These are phyloP conservation scores for Amylostereum chailletii DNA, from an alignment of 1,284 basidiomycete genomes.

Conservation along the genomic window DNA sequence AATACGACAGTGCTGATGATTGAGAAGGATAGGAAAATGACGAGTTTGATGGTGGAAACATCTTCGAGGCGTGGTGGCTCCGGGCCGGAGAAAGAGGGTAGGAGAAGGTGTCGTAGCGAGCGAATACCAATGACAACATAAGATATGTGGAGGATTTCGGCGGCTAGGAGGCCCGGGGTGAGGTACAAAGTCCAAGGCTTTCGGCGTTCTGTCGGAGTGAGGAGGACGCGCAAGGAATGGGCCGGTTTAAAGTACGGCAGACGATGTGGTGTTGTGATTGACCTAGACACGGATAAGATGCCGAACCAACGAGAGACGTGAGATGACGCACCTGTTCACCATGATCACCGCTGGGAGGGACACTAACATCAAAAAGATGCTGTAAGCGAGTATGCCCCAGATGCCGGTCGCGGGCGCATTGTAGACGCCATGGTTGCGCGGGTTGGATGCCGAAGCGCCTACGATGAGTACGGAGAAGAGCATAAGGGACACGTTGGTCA, in stretches of 20 bases:
- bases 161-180: constrained; percentile 74
- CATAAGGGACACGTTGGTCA: constrained; percentile 54
- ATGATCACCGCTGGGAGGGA: constrained; percentile 75
- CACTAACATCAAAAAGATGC: constrained; percentile 61
- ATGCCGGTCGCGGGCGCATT: constrained; percentile 63
- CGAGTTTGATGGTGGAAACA: constrained; percentile 38
- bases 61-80: constrained; percentile 23
- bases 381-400: constrained; percentile 55
- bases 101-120: constrained; percentile 53
- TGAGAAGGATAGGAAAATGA: constrained; percentile 55
- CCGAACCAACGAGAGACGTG: neutral
- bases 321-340: constrained; percentile 58
- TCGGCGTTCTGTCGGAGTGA: constrained; percentile 77
- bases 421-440: constrained; percentile 57
- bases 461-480: constrained; percentile 48
- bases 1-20: constrained; percentile 56
- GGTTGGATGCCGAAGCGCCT: constrained; percentile 32
- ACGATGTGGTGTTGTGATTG: constrained; percentile 81
- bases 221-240: constrained; percentile 60
- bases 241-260: constrained; percentile 59
- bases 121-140: constrained; percentile 65
- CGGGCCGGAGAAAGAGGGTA: constrained; percentile 39
- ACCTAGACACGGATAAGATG: constrained; percentile 29
- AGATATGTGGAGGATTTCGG: constrained; percentile 58
- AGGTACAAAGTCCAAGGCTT: constrained; percentile 76